phyloP scores from a whole-genome alignment of 805 yeast genomes.

The Yamadazyma scolyti region DNA sequence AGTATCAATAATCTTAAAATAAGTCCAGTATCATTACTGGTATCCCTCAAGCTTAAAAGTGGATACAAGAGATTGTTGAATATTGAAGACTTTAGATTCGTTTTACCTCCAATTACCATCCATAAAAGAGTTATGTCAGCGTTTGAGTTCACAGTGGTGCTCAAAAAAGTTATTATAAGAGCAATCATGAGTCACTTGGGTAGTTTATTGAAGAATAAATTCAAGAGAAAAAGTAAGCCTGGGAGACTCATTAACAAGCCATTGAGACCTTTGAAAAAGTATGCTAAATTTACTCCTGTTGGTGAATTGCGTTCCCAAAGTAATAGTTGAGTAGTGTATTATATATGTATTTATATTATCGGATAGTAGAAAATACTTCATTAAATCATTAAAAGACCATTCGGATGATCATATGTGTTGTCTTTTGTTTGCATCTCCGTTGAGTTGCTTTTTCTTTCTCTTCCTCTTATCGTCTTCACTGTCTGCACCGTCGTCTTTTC shows the following conservation, averaged over 20 bases:
- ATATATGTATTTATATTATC: constrained; percentile 1
- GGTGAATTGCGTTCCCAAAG: constrained; percentile 16
- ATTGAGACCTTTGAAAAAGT: constrained; percentile 18
- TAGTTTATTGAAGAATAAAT: constrained; percentile 30
- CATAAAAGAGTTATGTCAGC: constrained; percentile 28
- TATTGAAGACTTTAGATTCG: constrained; percentile 31
- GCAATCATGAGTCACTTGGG: constrained; percentile 34
- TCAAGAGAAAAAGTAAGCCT: constrained; percentile 13
- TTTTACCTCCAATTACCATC: constrained; percentile 31
- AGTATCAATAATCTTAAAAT: constrained; percentile 57
- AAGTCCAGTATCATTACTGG: constrained; percentile 24
- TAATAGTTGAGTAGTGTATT: constrained; percentile 1
- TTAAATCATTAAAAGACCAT: too few relatives aligned
- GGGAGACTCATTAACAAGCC: constrained; percentile 14
- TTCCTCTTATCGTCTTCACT: constrained; percentile 35
- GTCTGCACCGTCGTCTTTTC: constrained; percentile 39
- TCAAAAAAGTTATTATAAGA: constrained; percentile 28
- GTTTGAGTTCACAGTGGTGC: constrained; percentile 30
- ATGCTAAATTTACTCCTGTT: constrained; percentile 19
- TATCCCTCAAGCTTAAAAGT: constrained; percentile 31
- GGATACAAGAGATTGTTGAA: constrained; percentile 35
- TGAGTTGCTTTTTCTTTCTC: constrained; percentile 36
- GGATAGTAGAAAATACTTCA: too few relatives aligned
- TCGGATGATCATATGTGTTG: constrained; percentile 28
- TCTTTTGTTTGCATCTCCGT: constrained; percentile 30